phyloP scores from a whole-genome alignment of 768 basidiomycete genomes.

The Mycena leptocephala region DNA sequence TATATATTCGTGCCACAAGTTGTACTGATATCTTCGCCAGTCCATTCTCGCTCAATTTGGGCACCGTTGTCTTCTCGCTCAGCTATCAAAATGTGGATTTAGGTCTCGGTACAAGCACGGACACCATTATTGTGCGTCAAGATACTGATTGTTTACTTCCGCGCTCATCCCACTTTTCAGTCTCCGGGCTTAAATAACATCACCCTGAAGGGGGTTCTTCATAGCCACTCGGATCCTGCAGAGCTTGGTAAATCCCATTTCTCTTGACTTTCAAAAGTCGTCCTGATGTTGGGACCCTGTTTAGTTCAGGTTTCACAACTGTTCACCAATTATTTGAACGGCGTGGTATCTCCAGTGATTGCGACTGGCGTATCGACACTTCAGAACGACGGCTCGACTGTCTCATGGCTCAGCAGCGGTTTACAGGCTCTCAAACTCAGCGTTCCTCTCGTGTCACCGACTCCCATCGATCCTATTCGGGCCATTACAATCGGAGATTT shows the following conservation, averaged over 20 bases:
- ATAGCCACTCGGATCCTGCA: slow-evolving; percentile 64
- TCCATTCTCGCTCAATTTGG: slow-evolving; percentile 80
- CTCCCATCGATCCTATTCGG: slow-evolving; percentile 74
- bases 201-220: slow-evolving; percentile 70
- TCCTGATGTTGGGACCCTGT: slow-evolving; percentile 42
- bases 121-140: slow-evolving; percentile 68
- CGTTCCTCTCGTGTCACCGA: slow-evolving; percentile 72
- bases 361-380: slow-evolving; percentile 74
- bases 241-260: slow-evolving; percentile 14
- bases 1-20: not conserved
- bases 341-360: slow-evolving; percentile 69
- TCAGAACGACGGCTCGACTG: slow-evolving; percentile 68
- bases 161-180: slow-evolving; percentile 46
- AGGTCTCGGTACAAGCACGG: slow-evolving; percentile 68
- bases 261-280: too few relatives aligned
- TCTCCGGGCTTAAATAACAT: slow-evolving; percentile 71
- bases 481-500: slow-evolving; percentile 76
- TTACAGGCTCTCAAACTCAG: slow-evolving; percentile 70
- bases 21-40: slow-evolving; percentile 48
- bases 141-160: not conserved
- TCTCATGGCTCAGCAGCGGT: slow-evolving; percentile 80
- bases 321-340: slow-evolving; percentile 83
- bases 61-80: slow-evolving; percentile 76
- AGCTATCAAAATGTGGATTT: slow-evolving; percentile 71
- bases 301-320: slow-evolving; percentile 71